Conservation (phyloP, 106 monocot genomes). For the Narthecium ossifragum region DNA sequence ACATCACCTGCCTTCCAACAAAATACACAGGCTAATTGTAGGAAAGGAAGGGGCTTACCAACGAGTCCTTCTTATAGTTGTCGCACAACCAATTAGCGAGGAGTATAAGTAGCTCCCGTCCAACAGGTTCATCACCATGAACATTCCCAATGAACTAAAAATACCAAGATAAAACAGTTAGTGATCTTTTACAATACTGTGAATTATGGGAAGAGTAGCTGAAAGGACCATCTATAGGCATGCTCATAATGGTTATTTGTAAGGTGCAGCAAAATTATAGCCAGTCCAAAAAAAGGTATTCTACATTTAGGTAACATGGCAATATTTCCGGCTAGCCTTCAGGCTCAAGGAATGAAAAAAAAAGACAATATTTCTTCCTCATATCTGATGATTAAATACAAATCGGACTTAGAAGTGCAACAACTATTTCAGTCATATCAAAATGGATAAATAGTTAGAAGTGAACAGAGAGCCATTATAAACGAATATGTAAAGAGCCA, state of each 20-base stretch:
- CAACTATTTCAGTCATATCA: too few relatives aligned
- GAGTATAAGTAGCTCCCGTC: conserved; percentile 69
- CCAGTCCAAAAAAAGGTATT: neutral
- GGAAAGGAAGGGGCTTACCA: conserved; percentile 34
- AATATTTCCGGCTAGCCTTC: neutral
- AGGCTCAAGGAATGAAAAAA: too few relatives aligned
- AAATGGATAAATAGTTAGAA: too few relatives aligned
- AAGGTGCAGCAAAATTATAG: neutral
- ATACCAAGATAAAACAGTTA: neutral
- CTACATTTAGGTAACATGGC: neutral
- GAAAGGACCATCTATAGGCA: too few relatives aligned
- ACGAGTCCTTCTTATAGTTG: conserved; percentile 75
- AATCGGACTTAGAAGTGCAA: too few relatives aligned
- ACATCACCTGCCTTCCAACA: neutral
- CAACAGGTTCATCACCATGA: conserved; percentile 96
- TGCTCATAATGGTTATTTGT: neutral
- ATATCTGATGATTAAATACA: too few relatives aligned
- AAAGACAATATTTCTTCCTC: too few relatives aligned
- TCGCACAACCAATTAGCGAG: conserved; percentile 87
- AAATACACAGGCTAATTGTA: neutral
- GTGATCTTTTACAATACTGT: too few relatives aligned
- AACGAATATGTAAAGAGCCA: too few relatives aligned
- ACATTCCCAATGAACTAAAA: conserved; percentile 85
- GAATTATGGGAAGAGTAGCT: too few relatives aligned
- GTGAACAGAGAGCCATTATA: too few relatives aligned